Conservation (phyloP, 352 stramenopile genomes). For the Aphanomyces invadans region DNA sequence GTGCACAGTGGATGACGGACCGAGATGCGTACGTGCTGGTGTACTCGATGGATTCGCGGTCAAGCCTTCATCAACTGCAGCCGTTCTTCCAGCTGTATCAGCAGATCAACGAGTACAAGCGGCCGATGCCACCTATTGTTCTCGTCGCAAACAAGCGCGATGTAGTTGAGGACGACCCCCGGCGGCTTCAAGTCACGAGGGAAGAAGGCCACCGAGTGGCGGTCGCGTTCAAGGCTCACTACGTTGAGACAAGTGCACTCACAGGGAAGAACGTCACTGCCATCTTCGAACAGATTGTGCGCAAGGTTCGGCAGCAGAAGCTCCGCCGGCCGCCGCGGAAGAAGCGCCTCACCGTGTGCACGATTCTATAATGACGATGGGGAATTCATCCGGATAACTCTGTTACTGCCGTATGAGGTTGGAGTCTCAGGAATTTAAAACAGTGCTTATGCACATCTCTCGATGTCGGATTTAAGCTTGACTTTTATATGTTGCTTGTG, state of each 20-base stretch:
- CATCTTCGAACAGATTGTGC: slow-evolving; percentile 83
- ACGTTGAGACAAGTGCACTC: slow-evolving; percentile 82
- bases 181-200: slow-evolving; percentile 72
- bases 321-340: neutral
- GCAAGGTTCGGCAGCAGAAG: slow-evolving; percentile 41
- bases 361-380: neutral
- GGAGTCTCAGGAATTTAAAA: neutral
- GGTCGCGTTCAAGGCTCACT: slow-evolving; percentile 74
- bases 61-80: slow-evolving; percentile 81
- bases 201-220: slow-evolving; percentile 77
- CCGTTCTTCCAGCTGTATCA: slow-evolving; percentile 82
- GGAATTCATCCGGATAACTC: neutral
- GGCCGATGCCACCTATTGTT: slow-evolving; percentile 72
- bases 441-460: neutral
- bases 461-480: too few species aligned
- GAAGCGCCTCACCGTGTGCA: neutral
- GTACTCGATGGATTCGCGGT: slow-evolving; percentile 84
- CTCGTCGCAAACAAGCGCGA: slow-evolving; percentile 87
- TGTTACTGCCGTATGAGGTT: neutral
- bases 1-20: slow-evolving; percentile 87
- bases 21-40: slow-evolving; percentile 88
- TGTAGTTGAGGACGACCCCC: slow-evolving; percentile 65
- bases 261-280: slow-evolving; percentile 77
- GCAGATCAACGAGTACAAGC: slow-evolving; percentile 81
- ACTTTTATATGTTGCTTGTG: too few species aligned